These are phyloP conservation scores for Staphylotrichum longicolle DNA, from an alignment of 495 filamentous ascomycete species.

Conservation along the genomic window DNA sequence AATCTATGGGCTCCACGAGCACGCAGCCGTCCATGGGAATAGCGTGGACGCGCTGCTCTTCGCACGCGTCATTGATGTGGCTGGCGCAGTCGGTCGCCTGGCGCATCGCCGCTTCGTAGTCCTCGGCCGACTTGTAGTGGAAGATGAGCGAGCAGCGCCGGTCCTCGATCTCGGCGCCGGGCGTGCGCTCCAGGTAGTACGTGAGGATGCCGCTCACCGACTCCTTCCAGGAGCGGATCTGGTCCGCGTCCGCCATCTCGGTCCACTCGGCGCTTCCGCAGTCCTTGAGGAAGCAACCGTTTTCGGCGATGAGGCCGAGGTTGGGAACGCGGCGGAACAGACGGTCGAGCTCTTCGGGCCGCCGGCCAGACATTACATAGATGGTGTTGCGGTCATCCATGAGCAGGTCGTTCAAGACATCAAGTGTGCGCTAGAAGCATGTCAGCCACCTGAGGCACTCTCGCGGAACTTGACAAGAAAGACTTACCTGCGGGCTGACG, in stretches of 20 bases:
- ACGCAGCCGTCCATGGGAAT: constrained; percentile 74
- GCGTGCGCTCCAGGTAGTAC: constrained; percentile 85
- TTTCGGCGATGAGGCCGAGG: constrained; percentile 86
- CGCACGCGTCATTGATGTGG: constrained; percentile 89
- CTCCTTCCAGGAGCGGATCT: constrained; percentile 71
- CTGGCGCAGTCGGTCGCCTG: constrained; percentile 84
- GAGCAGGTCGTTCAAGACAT: constrained; percentile 73
- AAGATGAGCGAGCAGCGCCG: constrained; percentile 83
- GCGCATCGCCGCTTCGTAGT: constrained; percentile 64
- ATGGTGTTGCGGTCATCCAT: constrained; percentile 77
- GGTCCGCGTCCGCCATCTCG: constrained; percentile 64
- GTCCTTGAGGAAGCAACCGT: constrained; percentile 82
- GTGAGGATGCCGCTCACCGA: constrained; percentile 71
- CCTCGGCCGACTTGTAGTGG: constrained; percentile 79
- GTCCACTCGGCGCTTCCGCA: constrained; percentile 66
- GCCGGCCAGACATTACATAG: constrained; percentile 86
- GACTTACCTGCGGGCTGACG: constrained; percentile 66
- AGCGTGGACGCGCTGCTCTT: constrained; percentile 76
- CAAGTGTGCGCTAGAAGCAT: constrained; percentile 60
- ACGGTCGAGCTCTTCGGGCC: constrained; percentile 80
- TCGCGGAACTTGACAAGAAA: too few relatives aligned
- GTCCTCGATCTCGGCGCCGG: constrained; percentile 81
- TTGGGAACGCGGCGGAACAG: constrained; percentile 75
- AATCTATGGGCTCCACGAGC: constrained; percentile 74
- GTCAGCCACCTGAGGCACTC: neutral